Percentiles rank a stretch among this genome's conserved stretches.
Evolutionary conservation across 1,139 yeast species (phyloP).

Genomic region (Candida sp.): DNA sequence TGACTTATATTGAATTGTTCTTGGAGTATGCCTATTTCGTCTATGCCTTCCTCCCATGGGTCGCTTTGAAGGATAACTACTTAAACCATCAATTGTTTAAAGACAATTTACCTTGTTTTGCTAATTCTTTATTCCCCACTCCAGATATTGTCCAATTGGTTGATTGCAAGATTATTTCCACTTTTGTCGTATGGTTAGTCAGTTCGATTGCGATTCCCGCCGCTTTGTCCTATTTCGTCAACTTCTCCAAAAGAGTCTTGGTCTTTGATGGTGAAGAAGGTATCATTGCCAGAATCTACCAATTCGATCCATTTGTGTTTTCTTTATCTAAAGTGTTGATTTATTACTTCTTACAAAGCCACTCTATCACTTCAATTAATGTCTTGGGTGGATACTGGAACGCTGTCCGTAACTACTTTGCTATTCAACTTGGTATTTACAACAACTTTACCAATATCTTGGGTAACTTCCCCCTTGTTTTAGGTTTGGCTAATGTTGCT

Average conservation of each 20-base stretch:
- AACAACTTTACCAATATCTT: slow-evolving; percentile 31
- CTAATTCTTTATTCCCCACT: slow-evolving; percentile 20
- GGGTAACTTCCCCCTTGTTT: slow-evolving; percentile 47
- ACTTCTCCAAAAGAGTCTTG: slow-evolving; percentile 48
- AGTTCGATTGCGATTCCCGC: slow-evolving; percentile 43
- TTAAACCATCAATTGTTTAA: slow-evolving; percentile 38
- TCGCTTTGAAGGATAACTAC: slow-evolving; percentile 34
- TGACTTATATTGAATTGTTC: slow-evolving; percentile 39
- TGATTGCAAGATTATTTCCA: slow-evolving; percentile 24
- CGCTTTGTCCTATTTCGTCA: slow-evolving; percentile 46
- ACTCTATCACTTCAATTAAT: slow-evolving; percentile 25
- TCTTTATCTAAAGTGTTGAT: slow-evolving; percentile 48
- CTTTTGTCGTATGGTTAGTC: slow-evolving; percentile 38
- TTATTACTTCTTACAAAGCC: slow-evolving; percentile 38
- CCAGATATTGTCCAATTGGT: slow-evolving; percentile 37
- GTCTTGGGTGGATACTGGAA: slow-evolving; percentile 27
- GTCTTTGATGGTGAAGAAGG: slow-evolving; percentile 37
- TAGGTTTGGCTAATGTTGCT: slow-evolving; percentile 46
- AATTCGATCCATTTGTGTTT: slow-evolving; percentile 57
- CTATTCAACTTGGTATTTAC: slow-evolving; percentile 38
- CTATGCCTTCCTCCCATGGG: slow-evolving; percentile 32
- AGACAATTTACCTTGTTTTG: slow-evolving; percentile 29
- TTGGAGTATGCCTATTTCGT: slow-evolving; percentile 37
- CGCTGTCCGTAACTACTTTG: slow-evolving; percentile 32
- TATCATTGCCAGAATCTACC: slow-evolving; percentile 33